Evolutionary conservation across 441 rosid genomes (phyloP).

Genomic region (Adansonia madagascariensis): DNA sequence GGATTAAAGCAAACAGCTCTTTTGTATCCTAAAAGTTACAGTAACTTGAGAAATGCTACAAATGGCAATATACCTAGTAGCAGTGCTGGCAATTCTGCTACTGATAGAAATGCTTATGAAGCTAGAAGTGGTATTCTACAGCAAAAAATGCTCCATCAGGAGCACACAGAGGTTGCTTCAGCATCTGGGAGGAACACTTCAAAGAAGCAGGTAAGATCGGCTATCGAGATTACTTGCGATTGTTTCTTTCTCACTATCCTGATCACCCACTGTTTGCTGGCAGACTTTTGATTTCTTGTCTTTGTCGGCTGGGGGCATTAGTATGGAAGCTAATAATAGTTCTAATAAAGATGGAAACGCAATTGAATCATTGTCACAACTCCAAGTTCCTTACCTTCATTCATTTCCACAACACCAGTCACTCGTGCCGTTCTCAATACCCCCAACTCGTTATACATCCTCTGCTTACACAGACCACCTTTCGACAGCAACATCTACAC

Average conservation of each 20-base stretch:
- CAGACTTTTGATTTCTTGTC: constrained; percentile 78
- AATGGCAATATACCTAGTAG: constrained; percentile 32
- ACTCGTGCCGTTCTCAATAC: constrained; percentile 37
- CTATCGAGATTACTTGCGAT: constrained; percentile 10
- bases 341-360: constrained; percentile 35
- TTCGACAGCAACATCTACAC: constrained; percentile 45
- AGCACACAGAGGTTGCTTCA: constrained; percentile 33
- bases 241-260: constrained; percentile 19
- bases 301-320: constrained; percentile 47
- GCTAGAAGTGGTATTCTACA: constrained; percentile 34
- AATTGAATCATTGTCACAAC: constrained; percentile 36
- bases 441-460: constrained; percentile 36
- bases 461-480: constrained; percentile 46
- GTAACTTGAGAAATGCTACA: constrained; percentile 33
- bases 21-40: constrained; percentile 35
- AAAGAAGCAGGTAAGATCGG: constrained; percentile 51
- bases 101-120: constrained; percentile 36
- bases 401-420: constrained; percentile 46
- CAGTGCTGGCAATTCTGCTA: constrained; percentile 13
- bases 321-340: constrained; percentile 33
- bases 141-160: constrained; percentile 34
- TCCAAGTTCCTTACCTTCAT: constrained; percentile 46
- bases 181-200: constrained; percentile 35
- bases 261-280: constrained; percentile 30
- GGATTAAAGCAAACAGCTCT: constrained; percentile 42